Conservation (phyloP, 768 basidiomycete genomes). For the Lentinula detonsa region DNA sequence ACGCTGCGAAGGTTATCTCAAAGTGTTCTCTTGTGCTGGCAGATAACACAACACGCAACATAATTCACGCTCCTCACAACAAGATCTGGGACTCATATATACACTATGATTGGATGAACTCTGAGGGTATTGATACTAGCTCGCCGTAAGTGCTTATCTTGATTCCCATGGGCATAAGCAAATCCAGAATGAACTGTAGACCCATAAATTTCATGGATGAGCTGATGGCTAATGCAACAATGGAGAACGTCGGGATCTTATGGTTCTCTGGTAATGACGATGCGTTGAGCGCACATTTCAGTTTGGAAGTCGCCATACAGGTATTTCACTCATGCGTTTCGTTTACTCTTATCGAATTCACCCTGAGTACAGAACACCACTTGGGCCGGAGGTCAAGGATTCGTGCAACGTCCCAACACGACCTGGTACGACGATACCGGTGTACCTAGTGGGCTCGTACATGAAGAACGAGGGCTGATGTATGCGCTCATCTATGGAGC, state of each 20-base stretch:
- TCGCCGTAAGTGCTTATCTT: conserved; percentile 11
- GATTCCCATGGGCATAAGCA: background rate
- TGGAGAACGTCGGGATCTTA: conserved; percentile 43
- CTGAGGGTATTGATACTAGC: background rate
- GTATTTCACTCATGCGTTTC: conserved; percentile 28
- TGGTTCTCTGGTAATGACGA: conserved; percentile 70
- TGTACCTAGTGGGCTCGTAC: conserved; percentile 40
- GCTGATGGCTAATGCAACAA: conserved; percentile 59
- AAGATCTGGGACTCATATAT: conserved; percentile 12
- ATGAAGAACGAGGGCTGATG: conserved; percentile 45
- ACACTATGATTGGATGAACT: background rate
- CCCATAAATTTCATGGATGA: conserved; percentile 61
- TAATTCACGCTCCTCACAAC: conserved; percentile 62
- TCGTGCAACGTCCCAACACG: conserved; percentile 39
- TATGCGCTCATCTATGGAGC: conserved; percentile 11
- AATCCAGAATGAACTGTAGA: conserved; percentile 21
- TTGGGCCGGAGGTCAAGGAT: conserved; percentile 49
- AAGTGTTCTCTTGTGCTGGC: background rate
- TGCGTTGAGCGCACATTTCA: conserved; percentile 53
- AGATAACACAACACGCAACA: conserved; percentile 50
- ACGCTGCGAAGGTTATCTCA: background rate
- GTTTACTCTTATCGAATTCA: conserved; percentile 32
- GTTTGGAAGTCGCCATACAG: conserved; percentile 62
- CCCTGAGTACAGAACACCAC: conserved; percentile 38
- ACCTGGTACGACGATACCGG: conserved; percentile 40